Conservation (phyloP, 225 moss, liverwort and hornwort species). For the Anthoceros angustus region DNA sequence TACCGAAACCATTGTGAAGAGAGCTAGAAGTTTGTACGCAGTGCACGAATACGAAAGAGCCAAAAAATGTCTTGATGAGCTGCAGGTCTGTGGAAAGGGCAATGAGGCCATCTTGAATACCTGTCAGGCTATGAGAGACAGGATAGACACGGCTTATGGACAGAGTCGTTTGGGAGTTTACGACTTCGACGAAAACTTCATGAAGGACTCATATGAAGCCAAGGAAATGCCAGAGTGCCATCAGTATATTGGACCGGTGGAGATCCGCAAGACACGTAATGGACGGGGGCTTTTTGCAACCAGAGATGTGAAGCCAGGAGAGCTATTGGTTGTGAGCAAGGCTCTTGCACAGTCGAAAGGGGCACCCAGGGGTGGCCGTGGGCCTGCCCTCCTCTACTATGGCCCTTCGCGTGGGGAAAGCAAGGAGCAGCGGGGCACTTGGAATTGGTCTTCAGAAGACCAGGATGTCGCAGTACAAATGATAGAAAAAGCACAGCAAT, state of each 20-base stretch:
- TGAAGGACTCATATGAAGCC: neutral
- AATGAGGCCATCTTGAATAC: neutral
- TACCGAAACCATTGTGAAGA: conserved; percentile 6
- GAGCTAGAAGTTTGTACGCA: conserved; percentile 7
- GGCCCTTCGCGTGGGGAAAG: neutral
- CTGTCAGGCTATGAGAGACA: neutral
- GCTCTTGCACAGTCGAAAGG: neutral
- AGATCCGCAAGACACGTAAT: neutral
- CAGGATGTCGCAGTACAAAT: neutral
- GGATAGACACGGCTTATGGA: neutral
- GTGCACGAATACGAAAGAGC: conserved; percentile 9
- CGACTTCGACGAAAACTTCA: conserved; percentile 5
- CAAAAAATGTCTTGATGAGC: conserved; percentile 3
- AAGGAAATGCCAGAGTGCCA: neutral
- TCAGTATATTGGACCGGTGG: conserved; percentile 13
- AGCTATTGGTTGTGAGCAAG: conserved; percentile 11
- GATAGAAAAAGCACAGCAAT: neutral
- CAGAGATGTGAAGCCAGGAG: conserved; percentile 3
- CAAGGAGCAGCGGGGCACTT: neutral
- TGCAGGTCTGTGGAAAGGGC: neutral
- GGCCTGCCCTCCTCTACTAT: neutral
- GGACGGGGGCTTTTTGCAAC: conserved; percentile 8
- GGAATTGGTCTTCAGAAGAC: neutral
- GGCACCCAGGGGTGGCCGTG: neutral
- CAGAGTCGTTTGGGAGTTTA: conserved; percentile 5